phyloP scores from a whole-genome alignment of 352 stramenopile species.

The Achlya hypogyna region DNA sequence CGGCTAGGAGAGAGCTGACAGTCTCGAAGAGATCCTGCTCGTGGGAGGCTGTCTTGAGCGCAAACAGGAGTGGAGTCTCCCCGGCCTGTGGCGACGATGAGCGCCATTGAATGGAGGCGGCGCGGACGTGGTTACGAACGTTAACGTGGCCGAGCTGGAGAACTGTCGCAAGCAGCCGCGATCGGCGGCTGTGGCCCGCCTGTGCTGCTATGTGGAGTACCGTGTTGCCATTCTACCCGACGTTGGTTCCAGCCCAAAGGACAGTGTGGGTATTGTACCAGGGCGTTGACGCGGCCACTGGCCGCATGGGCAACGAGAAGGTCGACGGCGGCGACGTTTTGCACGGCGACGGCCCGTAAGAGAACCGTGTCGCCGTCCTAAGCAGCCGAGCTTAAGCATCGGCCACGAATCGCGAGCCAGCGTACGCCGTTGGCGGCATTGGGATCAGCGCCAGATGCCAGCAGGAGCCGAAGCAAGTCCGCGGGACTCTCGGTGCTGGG shows the following conservation, averaged over 20 bases:
- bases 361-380: background rate
- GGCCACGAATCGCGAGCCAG: background rate
- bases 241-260: background rate
- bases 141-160: background rate
- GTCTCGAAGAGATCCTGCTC: background rate
- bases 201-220: background rate
- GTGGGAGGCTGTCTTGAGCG: background rate
- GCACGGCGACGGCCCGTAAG: background rate
- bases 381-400: background rate
- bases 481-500: too few species aligned
- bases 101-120: background rate
- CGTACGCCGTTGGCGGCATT: background rate
- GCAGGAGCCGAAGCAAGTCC: too few species aligned
- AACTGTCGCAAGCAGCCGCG: background rate
- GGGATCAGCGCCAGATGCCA: background rate
- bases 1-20: background rate
- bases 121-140: background rate
- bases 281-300: background rate
- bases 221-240: background rate
- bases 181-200: background rate
- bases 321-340: background rate
- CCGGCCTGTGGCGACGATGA: background rate
- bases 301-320: background rate
- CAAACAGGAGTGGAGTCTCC: background rate
- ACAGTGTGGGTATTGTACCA: background rate